Conservation (phyloP, 2,329 filamentous ascomycete species). For the Dothideomycetes sp. region DNA sequence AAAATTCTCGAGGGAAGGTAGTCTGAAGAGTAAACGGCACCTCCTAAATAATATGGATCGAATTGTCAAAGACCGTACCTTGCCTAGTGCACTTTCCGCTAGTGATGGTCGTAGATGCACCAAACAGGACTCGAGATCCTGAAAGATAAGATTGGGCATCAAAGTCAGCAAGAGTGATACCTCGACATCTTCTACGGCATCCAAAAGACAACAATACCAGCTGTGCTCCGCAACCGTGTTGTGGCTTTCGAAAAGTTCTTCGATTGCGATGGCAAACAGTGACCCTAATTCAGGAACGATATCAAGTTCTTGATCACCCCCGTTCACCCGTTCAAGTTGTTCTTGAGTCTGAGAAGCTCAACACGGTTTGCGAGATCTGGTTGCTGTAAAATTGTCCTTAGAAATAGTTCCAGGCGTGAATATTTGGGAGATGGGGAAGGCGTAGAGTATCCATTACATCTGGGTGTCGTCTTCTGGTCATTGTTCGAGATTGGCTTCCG, state of each 20-base stretch:
- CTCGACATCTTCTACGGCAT: neutral
- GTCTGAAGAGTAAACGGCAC: neutral
- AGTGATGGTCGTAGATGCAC: too few species aligned
- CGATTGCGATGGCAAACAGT: neutral
- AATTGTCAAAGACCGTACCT: neutral
- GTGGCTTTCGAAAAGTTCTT: neutral
- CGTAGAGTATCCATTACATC: neutral
- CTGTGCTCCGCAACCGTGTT: neutral
- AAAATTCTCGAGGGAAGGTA: neutral
- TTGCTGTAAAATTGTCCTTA: neutral
- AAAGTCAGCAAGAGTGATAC: neutral
- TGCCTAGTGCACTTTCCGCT: too few species aligned
- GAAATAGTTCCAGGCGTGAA: neutral
- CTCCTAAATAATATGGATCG: neutral
- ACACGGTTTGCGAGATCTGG: neutral
- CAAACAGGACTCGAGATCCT: neutral
- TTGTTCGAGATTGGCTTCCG: neutral
- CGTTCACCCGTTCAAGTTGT: neutral
- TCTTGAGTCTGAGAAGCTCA: neutral
- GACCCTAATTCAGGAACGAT: neutral
- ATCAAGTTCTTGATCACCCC: neutral
- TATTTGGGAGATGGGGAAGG: neutral
- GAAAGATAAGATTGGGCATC: neutral
- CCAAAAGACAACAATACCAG: neutral
- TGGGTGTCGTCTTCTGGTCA: neutral